Base-by-base conservation (phyloP, 2,329 filamentous ascomycete species). In the Cladophialophora immunda region DNA sequence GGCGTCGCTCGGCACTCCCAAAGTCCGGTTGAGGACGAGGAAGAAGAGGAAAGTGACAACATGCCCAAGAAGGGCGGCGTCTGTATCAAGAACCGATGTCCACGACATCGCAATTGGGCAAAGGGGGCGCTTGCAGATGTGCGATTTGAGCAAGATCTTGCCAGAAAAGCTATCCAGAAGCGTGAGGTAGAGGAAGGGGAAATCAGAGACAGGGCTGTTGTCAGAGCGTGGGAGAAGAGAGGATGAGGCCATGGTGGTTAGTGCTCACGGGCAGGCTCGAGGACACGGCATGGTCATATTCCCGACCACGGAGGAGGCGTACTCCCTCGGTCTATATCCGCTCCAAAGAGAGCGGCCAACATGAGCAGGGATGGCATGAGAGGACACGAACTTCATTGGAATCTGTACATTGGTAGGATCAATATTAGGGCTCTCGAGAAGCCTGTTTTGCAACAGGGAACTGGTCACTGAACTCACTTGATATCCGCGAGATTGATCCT, bases 61-160 rank as follows among this genome's bases (percentile, higher is more conserved):
- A 67, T 56, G 66, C 78, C 25, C 66, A 77, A 32, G 74, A 75
- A 59, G 45, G 78, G 78, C 9, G 81, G 81, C 3, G 76, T 84
- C 11, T 84, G 82, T 71, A 76, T 77, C 27, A 82, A 81, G 73
- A 83, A 82, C 65, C 77, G 81, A 4, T 84, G 82, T 66, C 79
- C 83, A 65, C 73, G 81, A 67, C 82, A 84, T 67, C 80, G 80
- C 61, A 79, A 81, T 62, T 83, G 82, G 82, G 72, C 78, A 55
- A 83, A 82, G 68, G 76, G 82, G 4, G 79, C 81, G 66, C 79
- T 71, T 50, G 69, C 69, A 4, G 70, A 73, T 52, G 52, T 72
- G 47, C 55, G 70, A 27, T 73, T 72, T 52, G 72, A 73, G 57
- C 69, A 72, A 54, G 72, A 73, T 36, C 52, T 72, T 29, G 64